These are phyloP conservation scores for Debaryomycetaceae sp. DNA, from an alignment of 1,139 yeast species.

Conservation along the genomic window DNA sequence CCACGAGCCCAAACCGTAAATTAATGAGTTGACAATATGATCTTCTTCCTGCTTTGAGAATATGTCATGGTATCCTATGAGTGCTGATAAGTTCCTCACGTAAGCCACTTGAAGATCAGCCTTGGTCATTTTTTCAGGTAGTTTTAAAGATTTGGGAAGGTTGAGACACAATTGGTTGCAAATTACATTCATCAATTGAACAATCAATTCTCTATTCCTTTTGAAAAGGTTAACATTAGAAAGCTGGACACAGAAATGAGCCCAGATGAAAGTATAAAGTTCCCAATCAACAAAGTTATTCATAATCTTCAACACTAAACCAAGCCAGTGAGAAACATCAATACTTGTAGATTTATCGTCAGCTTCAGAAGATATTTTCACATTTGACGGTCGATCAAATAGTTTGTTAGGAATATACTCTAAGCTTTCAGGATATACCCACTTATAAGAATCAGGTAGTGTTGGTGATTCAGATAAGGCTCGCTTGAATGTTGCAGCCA, in stretches of 20 bases:
- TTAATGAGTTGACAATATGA: constrained; percentile 60
- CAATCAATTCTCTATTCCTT: constrained; percentile 42
- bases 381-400: constrained; percentile 30
- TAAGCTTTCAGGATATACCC: constrained; percentile 63
- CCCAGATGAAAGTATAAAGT: constrained; percentile 60
- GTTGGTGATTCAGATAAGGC: constrained; percentile 19
- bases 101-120: constrained; percentile 67
- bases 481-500: constrained; percentile 58
- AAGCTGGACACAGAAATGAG: constrained; percentile 71
- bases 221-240: constrained; percentile 58
- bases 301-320: constrained; percentile 47
- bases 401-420: constrained; percentile 44
- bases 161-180: constrained; percentile 61
- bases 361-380: constrained; percentile 12
- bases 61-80: constrained; percentile 61
- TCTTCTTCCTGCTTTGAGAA: constrained; percentile 68
- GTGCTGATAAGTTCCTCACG: constrained; percentile 62
- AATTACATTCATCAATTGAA: constrained; percentile 44
- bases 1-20: constrained; percentile 69
- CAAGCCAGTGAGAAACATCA: constrained; percentile 53
- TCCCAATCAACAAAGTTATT: constrained; percentile 68
- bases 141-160: constrained; percentile 40
- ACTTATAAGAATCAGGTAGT: constrained; percentile 25
- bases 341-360: constrained; percentile 18
- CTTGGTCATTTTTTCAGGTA: constrained; percentile 47